A percentile compares a stretch with the other conserved stretches of the same genome.
phyloP scores from a whole-genome alignment of 1,139 yeast species.

The Groenewaldozyma auringiensis region DNA sequence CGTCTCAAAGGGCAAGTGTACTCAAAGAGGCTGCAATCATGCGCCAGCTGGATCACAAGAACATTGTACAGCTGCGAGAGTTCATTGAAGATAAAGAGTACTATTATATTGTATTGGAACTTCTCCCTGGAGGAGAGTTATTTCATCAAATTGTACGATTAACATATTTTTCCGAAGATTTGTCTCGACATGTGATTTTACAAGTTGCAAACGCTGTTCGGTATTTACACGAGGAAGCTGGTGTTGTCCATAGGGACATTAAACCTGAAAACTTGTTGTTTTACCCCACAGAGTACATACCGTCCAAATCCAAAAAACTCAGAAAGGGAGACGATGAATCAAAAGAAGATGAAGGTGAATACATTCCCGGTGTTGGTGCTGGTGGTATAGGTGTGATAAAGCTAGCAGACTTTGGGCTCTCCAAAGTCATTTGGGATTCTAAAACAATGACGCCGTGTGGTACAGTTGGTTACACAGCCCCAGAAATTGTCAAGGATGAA shows the following conservation, averaged over 20 bases:
- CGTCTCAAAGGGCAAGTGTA: constrained; percentile 45
- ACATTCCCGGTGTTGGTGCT: constrained; percentile 70
- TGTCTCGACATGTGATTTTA: constrained; percentile 73
- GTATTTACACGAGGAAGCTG: constrained; percentile 71
- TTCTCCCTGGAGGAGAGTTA: constrained; percentile 88
- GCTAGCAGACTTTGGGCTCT: constrained; percentile 88
- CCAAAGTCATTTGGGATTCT: constrained; percentile 66
- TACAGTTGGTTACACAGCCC: constrained; percentile 88
- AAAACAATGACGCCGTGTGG: constrained; percentile 84
- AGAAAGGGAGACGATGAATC: constrained; percentile 70
- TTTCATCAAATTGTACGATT: constrained; percentile 87
- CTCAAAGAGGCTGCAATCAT: constrained; percentile 80
- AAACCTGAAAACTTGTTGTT: constrained; percentile 90
- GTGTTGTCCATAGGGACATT: constrained; percentile 90
- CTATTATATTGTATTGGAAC: constrained; percentile 76
- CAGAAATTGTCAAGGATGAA: constrained; percentile 84
- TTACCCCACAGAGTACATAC: constrained; percentile 59
- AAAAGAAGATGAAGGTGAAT: constrained; percentile 83
- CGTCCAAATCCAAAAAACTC: constrained; percentile 42
- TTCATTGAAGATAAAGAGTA: constrained; percentile 55
- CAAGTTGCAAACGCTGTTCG: constrained; percentile 80
- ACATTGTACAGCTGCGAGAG: constrained; percentile 64
- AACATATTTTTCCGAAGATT: constrained; percentile 82
- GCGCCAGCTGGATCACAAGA: constrained; percentile 64
- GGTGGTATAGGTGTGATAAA: constrained; percentile 85